Conservation (phyloP, 345 rosid genomes). For the Hevea brasiliensis region DNA sequence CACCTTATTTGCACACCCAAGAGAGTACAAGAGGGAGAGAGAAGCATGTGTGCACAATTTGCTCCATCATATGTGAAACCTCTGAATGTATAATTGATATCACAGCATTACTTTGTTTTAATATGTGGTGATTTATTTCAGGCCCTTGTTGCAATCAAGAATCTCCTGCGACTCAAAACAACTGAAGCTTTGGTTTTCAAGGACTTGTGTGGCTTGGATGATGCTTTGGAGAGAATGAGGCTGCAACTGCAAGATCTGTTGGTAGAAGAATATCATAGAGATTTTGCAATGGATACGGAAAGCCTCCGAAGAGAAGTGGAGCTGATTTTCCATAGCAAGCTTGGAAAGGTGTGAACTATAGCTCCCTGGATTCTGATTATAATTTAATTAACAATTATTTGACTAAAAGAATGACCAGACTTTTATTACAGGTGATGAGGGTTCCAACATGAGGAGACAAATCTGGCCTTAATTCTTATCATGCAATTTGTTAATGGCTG, state of each 20-base stretch:
- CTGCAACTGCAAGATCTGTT: conserved; percentile 55
- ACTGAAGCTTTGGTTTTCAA: conserved; percentile 54
- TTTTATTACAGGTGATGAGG: conserved; percentile 18
- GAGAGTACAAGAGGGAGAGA: neutral
- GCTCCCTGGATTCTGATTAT: conserved; percentile 9
- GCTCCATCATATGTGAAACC: neutral
- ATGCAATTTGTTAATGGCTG: neutral
- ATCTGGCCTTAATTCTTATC: neutral
- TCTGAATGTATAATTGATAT: neutral
- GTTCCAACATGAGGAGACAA: conserved; percentile 7
- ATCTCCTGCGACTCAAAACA: conserved; percentile 63
- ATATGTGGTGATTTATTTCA: conserved; percentile 26
- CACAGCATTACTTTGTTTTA: conserved; percentile 3
- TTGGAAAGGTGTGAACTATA: conserved; percentile 43
- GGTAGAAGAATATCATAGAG: conserved; percentile 60
- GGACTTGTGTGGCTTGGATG: conserved; percentile 73
- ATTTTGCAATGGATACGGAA: conserved; percentile 67
- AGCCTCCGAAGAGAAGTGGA: conserved; percentile 72
- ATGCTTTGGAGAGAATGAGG: conserved; percentile 65
- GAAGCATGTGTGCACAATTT: neutral
- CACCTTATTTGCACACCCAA: neutral
- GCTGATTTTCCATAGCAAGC: conserved; percentile 50
- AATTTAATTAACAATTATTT: neutral
- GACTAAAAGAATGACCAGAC: neutral
- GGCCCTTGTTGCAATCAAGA: conserved; percentile 79